phyloP scores from a whole-genome alignment of 1,284 basidiomycete genomes.

The Vanrija sp. region DNA sequence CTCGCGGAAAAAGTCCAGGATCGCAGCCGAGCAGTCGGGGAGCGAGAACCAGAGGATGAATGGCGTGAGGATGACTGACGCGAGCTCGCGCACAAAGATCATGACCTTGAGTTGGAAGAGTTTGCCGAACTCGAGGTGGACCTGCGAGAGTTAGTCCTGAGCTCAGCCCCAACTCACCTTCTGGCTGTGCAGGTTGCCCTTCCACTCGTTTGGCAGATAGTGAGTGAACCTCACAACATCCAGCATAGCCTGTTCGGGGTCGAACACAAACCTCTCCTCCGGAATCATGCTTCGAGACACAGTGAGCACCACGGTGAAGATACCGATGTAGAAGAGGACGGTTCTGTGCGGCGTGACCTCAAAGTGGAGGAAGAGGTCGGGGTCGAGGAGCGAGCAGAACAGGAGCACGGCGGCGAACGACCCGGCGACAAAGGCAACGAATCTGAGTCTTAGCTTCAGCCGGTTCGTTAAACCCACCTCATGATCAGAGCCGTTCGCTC shows the following conservation, averaged over 20 bases:
- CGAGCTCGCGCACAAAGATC: conserved; percentile 80
- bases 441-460: conserved; percentile 53
- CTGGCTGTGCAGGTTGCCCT: conserved; percentile 80
- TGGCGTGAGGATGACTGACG: conserved; percentile 88
- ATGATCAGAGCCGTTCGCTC: conserved; percentile 84
- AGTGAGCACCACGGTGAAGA: conserved; percentile 84
- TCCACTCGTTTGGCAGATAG: conserved; percentile 91
- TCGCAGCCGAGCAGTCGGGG: conserved; percentile 77
- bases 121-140: conserved; percentile 81
- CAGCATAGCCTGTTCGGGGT: conserved; percentile 84
- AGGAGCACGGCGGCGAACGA: conserved; percentile 93
- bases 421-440: conserved; percentile 91
- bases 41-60: conserved; percentile 91
- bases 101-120: conserved; percentile 83
- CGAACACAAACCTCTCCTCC: conserved; percentile 87
- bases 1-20: conserved; percentile 94
- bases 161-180: conserved; percentile 54
- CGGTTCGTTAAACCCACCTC: conserved; percentile 46
- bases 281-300: conserved; percentile 92
- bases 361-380: conserved; percentile 86
- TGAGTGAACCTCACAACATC: conserved; percentile 91
- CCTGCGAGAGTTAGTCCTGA: conserved; percentile 50
- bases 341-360: conserved; percentile 91
- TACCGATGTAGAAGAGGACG: conserved; percentile 82
- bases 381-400: conserved; percentile 84